phyloP scores from a whole-genome alignment of 2,329 filamentous ascomycete species.

The Westerdykella aurantiaca region DNA sequence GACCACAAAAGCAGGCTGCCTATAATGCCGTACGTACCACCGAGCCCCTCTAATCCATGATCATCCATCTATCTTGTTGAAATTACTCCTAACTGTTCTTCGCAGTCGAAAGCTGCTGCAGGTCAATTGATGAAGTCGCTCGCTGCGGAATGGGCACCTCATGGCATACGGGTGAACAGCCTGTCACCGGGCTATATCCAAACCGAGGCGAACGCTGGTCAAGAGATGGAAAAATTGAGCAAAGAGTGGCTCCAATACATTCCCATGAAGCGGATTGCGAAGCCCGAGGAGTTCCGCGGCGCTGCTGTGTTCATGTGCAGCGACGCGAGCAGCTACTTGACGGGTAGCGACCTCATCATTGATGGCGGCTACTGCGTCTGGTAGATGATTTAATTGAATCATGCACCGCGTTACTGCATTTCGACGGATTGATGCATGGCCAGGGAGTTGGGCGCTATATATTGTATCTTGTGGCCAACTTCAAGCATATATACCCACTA shows the following conservation, averaged over 20 bases:
- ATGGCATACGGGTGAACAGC: constrained; percentile 75
- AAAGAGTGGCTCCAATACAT: constrained; percentile 35
- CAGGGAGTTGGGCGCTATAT: too few relatives aligned
- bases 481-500: too few relatives aligned
- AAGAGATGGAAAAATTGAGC: constrained; percentile 27
- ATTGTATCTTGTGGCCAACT: too few relatives aligned
- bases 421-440: too few relatives aligned
- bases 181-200: constrained; percentile 86
- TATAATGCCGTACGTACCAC: constrained; percentile 57
- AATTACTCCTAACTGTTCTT: neutral
- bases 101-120: constrained; percentile 66
- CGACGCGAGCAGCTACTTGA: constrained; percentile 57
- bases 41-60: too few relatives aligned
- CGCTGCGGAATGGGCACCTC: constrained; percentile 77
- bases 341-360: constrained; percentile 57
- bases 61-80: too few relatives aligned
- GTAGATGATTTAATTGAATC: constrained; percentile 4
- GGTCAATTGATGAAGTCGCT: constrained; percentile 74
- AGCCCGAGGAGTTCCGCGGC: constrained; percentile 37
- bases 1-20: constrained; percentile 68
- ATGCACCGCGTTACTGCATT: neutral
- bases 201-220: constrained; percentile 59
- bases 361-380: constrained; percentile 41
- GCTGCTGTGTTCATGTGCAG: constrained; percentile 18
- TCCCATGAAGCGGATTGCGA: constrained; percentile 34